Evolutionary conservation across 306 rosid genomes (phyloP), one percentile per base, ranked within the genome.

Genomic region (Lathyrus tuberosus): DNA sequence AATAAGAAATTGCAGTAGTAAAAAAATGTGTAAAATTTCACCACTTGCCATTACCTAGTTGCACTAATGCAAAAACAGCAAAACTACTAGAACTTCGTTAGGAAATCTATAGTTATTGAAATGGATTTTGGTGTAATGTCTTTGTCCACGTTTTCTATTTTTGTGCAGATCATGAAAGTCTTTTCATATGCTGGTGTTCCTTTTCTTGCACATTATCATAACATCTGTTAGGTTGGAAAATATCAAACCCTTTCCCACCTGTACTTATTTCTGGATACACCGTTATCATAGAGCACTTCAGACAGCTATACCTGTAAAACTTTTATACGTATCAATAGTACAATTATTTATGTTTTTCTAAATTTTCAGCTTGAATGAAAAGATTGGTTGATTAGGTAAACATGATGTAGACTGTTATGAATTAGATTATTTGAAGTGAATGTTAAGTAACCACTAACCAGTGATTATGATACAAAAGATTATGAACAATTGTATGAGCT

Each of bases 401-500:
- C 1, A 38, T 40, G 91, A 82, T 38, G 11, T 28, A 58, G 88
- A 80, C 78, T 52, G 76, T 68, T 35, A 53, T 53, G 20, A 62
- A 65, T 46, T 76, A 42, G 65, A 61, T 79, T 47, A 69, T 72
- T 59, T 79, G 89, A 88, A 88, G 95, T 88, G 89, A 78, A 65
- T 73, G 65, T 57, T 41, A 88, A 84, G 91, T 68, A 84, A 84
- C 24, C 22, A 84, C 89, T 68, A 84, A 84, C 18, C n/a, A 17
- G 49, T 51, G 79, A 75, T 74, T 58, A 78, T 67, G 87, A 82
- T 66, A 22, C 40, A 62, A 20, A 17, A 17, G 33, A 56, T 56
- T 65, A 62, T 61, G 24, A 76, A 76, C 52, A 76, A 65, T 67
- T 74, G 62, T 72, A 15, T 24, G 16, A 12, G 24, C 67, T n/a